Base-by-base conservation (phyloP, 2,329 filamentous ascomycete genomes). In the Alternaria metachromatica region DNA sequence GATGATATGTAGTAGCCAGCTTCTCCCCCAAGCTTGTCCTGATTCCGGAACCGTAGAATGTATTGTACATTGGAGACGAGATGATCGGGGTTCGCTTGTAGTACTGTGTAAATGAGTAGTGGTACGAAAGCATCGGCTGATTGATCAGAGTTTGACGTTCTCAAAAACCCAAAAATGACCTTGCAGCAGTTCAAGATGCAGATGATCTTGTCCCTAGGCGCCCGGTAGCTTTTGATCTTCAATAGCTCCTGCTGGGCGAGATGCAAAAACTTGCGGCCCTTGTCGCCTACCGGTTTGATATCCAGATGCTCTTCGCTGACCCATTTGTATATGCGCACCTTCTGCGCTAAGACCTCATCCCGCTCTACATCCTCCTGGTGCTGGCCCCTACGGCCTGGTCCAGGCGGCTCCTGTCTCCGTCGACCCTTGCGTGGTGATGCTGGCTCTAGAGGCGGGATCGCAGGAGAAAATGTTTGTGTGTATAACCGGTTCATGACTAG, bases 141-240 rank as follows among this genome's bases (percentile, higher is more conserved):
- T 21, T 94, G 95, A 78, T 99, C 96, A 2, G 91, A 92, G 80
- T 97, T 96, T 57, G 93, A 90, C 77, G 97, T 96, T 70, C 95
- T 94, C 56, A 99, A 84, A 53, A 97, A 88, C 18, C 95, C 96
- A 80, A 99, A 98, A 67, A 99, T 98, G 67, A 99, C 96, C 82
- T 99, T 99, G 87, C 96, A 99, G 82, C 94, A 97, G 81, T 99
- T 99, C 60, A 99, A 83, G 49, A 98, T 93, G 80, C 96, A 99
- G 54, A 99, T 98, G 59, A 99, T 96, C 81, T 99, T 99, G 84
- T 99, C 96, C 72, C 96, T 86, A 5, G 96, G 96, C n/a, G 96
- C 96, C 70, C 96, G 89, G 77, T 99, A 99, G 9, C 92, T 96
- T 76, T 95, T 97, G 76, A 99, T 97, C 80, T 99, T 99, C 41